Percentiles rank a stretch among this genome's conserved stretches.
Conservation (phyloP, 73 alveolate species). For the Durusdinium trenchii region DNA sequence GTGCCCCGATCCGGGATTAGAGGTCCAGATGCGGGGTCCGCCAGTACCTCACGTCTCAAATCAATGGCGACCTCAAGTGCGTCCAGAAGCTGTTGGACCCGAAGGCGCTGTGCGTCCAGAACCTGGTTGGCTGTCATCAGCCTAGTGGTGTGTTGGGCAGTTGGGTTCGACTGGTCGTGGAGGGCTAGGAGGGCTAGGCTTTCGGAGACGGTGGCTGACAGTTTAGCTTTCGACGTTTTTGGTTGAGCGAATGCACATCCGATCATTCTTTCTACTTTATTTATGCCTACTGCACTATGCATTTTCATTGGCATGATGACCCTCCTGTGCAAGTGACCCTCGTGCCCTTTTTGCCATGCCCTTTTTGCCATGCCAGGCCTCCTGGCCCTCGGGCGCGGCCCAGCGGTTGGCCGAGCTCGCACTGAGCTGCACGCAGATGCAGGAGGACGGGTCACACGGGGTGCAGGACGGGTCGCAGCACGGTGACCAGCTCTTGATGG, state of each 20-base stretch:
- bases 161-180: too few species aligned
- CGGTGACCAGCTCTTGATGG: too few species aligned
- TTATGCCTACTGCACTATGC: neutral
- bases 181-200: too few species aligned
- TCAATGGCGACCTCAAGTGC: conserved; percentile 74
- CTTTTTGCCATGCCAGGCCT: neutral
- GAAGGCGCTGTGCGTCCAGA: conserved; percentile 63
- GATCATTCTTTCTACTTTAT: neutral
- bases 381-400: conserved; percentile 8
- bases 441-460: neutral
- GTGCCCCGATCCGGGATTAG: neutral
- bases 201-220: neutral
- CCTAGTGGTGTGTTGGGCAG: too few species aligned
- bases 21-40: neutral
- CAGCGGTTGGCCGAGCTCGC: conserved; percentile 49
- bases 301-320: neutral
- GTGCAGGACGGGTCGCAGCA: neutral
- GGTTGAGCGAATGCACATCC: neutral
- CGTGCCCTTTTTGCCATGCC: neutral
- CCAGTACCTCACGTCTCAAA: conserved; percentile 84
- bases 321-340: too few species aligned
- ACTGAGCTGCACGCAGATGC: conserved; percentile 58
- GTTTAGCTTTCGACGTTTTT: neutral
- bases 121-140: too few species aligned
- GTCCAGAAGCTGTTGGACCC: conserved; percentile 62